Percentiles rank a stretch among this genome's conserved stretches.
Evolutionary conservation across 2,329 filamentous ascomycete genomes (phyloP).

Genomic region (Hansfordia pulvinata): DNA sequence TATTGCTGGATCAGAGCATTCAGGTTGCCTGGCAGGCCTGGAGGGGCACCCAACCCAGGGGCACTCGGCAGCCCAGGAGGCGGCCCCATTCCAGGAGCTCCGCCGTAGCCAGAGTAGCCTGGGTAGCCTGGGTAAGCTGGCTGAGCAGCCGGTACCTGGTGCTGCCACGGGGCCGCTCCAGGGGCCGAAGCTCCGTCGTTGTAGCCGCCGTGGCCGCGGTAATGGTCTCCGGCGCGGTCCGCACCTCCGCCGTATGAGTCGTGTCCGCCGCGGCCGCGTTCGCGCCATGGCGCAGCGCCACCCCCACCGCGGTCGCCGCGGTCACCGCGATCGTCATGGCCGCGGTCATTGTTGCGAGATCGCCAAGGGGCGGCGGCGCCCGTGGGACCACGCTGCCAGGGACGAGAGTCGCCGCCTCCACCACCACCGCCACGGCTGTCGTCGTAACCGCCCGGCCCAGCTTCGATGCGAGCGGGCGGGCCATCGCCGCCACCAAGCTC

Average conservation of each 20-base stretch:
- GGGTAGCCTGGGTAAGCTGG: slow-evolving; percentile 43
- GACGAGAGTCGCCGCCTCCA: slow-evolving; percentile 54
- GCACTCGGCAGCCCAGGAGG: slow-evolving; percentile 30
- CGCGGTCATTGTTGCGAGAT: slow-evolving; percentile 36
- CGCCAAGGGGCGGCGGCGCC: slow-evolving; percentile 77
- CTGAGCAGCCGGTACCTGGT: slow-evolving; percentile 36
- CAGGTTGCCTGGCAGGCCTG: slow-evolving; percentile 40
- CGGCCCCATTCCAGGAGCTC: slow-evolving; percentile 36
- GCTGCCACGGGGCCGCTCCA: slow-evolving; percentile 41
- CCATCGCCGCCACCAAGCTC: slow-evolving; percentile 70
- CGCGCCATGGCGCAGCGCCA: slow-evolving; percentile 47
- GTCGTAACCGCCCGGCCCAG: slow-evolving; percentile 55
- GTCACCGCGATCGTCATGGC: slow-evolving; percentile 17
- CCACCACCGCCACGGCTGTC: slow-evolving; percentile 33
- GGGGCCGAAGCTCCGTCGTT: slow-evolving; percentile 17
- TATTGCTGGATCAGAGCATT: slow-evolving; percentile 57
- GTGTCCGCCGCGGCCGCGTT: slow-evolving; percentile 24
- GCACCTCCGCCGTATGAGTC: slow-evolving; percentile 32
- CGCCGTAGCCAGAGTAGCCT: slow-evolving; percentile 33
- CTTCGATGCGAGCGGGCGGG: slow-evolving; percentile 73
- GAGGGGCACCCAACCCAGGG: slow-evolving; percentile 36
- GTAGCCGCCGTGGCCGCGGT: slow-evolving; percentile 9
- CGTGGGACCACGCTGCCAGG: slow-evolving; percentile 79
- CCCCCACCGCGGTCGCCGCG: slow-evolving; percentile 26
- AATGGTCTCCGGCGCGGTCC: slow-evolving; percentile 16